Evolutionary conservation across 2,329 filamentous ascomycete genomes (phyloP).

Genomic region (Dactylellina haptotyla): DNA sequence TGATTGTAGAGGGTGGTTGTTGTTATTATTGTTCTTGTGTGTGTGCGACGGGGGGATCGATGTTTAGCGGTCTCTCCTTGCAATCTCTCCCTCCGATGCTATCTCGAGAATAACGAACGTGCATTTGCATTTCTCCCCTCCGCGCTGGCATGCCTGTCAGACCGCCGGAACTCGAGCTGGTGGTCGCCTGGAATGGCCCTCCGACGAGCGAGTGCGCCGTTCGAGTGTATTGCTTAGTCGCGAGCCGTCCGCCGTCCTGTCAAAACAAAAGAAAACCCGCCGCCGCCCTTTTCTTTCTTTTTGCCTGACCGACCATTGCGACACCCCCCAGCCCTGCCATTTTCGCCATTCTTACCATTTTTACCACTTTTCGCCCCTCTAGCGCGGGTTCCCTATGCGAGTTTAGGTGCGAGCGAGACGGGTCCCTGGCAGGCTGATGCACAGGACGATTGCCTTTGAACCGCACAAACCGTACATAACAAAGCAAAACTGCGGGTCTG

Average conservation of each 20-base stretch:
- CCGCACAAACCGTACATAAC: not conserved
- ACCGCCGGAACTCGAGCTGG: not conserved
- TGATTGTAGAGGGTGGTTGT: not conserved
- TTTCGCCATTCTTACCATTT: not conserved
- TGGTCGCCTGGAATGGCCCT: not conserved
- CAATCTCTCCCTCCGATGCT: constrained; percentile 15
- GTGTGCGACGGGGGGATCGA: not conserved
- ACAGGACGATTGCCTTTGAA: not conserved
- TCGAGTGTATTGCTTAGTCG: no score
- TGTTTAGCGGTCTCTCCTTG: constrained; percentile 3
- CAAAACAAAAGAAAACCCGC: constrained; percentile 23
- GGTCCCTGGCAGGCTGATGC: constrained; percentile 17
- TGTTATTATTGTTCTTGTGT: no score
- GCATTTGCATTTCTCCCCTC: constrained; percentile 10
- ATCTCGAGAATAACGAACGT: no score
- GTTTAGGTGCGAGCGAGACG: not conserved
- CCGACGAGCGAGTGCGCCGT: no score
- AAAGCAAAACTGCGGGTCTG: not conserved
- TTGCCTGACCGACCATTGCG: not conserved
- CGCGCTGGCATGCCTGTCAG: constrained; percentile 3
- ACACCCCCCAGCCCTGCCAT: not conserved
- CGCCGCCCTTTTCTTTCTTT: not conserved
- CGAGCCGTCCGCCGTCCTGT: not conserved
- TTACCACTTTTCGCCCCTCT: no score
- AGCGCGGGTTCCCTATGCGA: not conserved